Conservation (phyloP, 2,329 filamentous ascomycete species). For the Balansia obtecta region DNA sequence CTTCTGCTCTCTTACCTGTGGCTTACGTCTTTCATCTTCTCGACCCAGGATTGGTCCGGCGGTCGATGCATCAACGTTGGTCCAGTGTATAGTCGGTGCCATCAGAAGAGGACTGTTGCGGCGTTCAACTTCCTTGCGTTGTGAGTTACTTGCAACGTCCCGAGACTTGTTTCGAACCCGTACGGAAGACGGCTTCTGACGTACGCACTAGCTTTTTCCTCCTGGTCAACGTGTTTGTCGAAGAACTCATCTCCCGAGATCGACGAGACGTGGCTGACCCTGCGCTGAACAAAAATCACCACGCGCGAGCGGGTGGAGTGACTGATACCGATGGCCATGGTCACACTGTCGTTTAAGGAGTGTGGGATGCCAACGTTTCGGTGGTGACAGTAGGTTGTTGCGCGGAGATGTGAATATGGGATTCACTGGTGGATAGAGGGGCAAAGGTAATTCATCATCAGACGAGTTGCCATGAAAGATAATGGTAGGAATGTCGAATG, state of each 20-base stretch:
- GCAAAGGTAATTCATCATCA: too few relatives aligned
- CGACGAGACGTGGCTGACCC: not conserved
- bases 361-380: too few relatives aligned
- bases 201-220: conserved; percentile 9
- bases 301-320: not conserved
- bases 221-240: conserved; percentile 9
- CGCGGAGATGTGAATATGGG: too few relatives aligned
- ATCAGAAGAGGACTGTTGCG: conserved; percentile 12
- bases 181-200: too few relatives aligned
- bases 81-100: conserved; percentile 7
- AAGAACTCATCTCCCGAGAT: not conserved
- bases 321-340: not conserved
- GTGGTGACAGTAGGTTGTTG: too few relatives aligned
- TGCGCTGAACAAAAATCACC: not conserved
- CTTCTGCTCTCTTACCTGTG: conserved; percentile 15
- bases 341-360: not conserved
- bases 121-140: conserved; percentile 15
- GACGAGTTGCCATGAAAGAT: too few relatives aligned
- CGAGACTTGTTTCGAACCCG: not conserved
- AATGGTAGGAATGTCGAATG: too few relatives aligned
- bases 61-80: conserved; percentile 4
- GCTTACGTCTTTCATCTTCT: conserved; percentile 16
- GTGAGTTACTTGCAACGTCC: conserved; percentile 8
- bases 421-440: too few relatives aligned
- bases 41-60: conserved; percentile 12